Evolutionary conservation across 2,329 filamentous ascomycete species (phyloP), one percentile per base, ranked within the genome.

Genomic region (Aspergillus nomiae): DNA sequence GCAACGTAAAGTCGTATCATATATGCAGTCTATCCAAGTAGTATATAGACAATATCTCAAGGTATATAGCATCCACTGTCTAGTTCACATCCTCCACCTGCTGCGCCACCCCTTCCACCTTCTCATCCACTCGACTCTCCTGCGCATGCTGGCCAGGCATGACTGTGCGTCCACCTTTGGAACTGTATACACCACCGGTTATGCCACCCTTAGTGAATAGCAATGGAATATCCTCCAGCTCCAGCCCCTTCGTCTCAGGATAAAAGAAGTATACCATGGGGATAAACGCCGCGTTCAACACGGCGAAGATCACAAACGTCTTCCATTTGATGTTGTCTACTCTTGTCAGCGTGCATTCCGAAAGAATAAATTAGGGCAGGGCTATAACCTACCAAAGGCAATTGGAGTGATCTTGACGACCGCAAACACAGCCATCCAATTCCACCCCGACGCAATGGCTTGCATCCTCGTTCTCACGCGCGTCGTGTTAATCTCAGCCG

Each of bases 221-320:
- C 21, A 70, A 58, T 11, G 67, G 65, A 4, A 90, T 87, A 70
- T 90, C 88, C 69, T 90, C 88, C 0, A 90, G 80, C 0, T 86
- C 86, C 2, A 89, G 74, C 0, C 86, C 81, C 71, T 89, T 89
- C 0, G 88, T 90, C 74, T 90, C 87, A 0, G 87, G 87, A 3
- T 89, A 88, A 69, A 87, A 83, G 71, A 87, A 87, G 78, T 84
- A 90, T 50, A 89, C 84, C 53, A 88, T 87, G 0, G 80, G 80
- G 19, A 83, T 75, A 63, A 72, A 70, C 11, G 61, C 53, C 21
- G 59, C 56, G 62, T 65, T 71, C 11, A 73, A 65, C 24, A 65
- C 56, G 0, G 71, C 70, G 41, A 73, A 74, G 43, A 74, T 75
- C 36, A 74, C 71, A 43, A 74, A 76, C 5, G 70, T 74, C 54